phyloP scores from a whole-genome alignment of 495 filamentous ascomycete species.

The Xanthoparmelia taractica region DNA sequence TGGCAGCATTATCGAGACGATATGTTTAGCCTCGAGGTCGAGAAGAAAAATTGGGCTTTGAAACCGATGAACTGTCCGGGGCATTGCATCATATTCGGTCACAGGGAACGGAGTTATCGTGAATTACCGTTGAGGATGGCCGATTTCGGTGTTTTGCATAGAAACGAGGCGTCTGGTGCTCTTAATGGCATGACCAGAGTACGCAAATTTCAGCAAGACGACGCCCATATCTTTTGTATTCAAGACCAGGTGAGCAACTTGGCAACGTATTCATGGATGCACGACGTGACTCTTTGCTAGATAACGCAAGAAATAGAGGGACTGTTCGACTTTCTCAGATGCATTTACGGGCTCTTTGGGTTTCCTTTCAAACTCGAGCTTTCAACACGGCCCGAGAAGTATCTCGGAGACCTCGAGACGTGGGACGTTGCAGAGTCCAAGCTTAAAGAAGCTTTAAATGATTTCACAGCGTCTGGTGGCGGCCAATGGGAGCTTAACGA shows the following conservation, averaged over 20 bases:
- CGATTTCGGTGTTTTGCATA: constrained; percentile 90
- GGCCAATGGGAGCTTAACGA: constrained; percentile 80
- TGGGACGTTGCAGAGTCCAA: constrained; percentile 83
- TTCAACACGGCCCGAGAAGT: constrained; percentile 90
- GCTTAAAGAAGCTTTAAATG: constrained; percentile 66
- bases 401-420: constrained; percentile 72
- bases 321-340: constrained; percentile 78
- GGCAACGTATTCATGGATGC: background rate
- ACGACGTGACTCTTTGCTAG: constrained; percentile 32
- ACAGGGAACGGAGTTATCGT: constrained; percentile 72
- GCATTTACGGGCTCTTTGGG: constrained; percentile 81
- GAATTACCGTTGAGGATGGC: constrained; percentile 86
- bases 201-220: constrained; percentile 88
- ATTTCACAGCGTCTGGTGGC: constrained; percentile 58
- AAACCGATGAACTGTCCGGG: constrained; percentile 99
- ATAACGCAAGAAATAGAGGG: constrained; percentile 76
- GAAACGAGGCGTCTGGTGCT: constrained; percentile 91
- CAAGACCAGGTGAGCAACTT: constrained; percentile 52
- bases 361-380: constrained; percentile 96
- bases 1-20: constrained; percentile 94
- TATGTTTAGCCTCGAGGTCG: constrained; percentile 89
- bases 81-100: constrained; percentile 69
- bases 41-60: constrained; percentile 71
- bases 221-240: constrained; percentile 87
- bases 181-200: constrained; percentile 86